A percentile compares a stretch with the other conserved stretches of the same genome.
Evolutionary conservation across 768 basidiomycete species (phyloP).

Genomic region (Gymnopilus dilepis): DNA sequence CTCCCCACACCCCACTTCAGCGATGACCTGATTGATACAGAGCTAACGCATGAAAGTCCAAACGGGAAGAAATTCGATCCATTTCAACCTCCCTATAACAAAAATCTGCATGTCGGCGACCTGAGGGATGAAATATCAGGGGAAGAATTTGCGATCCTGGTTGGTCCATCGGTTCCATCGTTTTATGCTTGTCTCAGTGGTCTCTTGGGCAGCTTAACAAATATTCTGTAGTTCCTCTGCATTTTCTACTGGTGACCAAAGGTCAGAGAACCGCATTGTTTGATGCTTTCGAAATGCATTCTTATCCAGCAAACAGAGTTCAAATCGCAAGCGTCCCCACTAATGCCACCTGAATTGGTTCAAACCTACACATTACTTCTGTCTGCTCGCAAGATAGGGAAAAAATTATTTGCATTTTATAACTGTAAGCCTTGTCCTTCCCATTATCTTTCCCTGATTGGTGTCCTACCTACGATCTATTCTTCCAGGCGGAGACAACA

Average conservation of each 20-base stretch:
- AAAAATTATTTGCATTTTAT: conserved; percentile 81
- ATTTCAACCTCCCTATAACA: conserved; percentile 86
- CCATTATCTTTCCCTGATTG: too few relatives aligned
- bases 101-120: conserved; percentile 77
- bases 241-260: conserved; percentile 89
- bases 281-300: background rate
- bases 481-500: conserved; percentile 63
- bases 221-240: conserved; percentile 81
- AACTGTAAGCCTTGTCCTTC: conserved; percentile 63
- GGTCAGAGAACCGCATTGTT: conserved; percentile 45
- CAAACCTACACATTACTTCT: conserved; percentile 76
- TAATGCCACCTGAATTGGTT: conserved; percentile 79
- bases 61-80: conserved; percentile 58
- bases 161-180: conserved; percentile 37
- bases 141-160: conserved; percentile 71
- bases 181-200: background rate
- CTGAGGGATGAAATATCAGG: conserved; percentile 64
- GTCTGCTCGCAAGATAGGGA: conserved; percentile 66
- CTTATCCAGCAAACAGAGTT: conserved; percentile 53
- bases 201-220: conserved; percentile 72
- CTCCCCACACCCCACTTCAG: conserved; percentile 49
- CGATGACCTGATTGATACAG: conserved; percentile 27
- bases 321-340: conserved; percentile 77
- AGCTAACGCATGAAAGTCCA: conserved; percentile 26
- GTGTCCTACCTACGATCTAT: background rate